Evolutionary conservation across 164 flowering plant species (phyloP), one percentile per base, ranked within the genome.

Genomic region (Dillenia turbinata): DNA sequence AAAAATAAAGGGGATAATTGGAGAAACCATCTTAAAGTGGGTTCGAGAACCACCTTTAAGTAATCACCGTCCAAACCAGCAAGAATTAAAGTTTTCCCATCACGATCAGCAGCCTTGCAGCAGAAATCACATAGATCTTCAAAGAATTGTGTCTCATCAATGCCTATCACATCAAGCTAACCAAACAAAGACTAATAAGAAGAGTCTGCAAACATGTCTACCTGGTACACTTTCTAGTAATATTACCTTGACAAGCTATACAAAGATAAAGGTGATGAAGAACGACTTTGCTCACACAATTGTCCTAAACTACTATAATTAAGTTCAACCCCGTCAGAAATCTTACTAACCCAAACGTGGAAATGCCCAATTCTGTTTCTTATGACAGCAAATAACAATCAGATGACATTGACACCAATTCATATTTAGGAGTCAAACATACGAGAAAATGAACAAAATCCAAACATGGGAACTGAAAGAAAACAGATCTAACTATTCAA

Each of bases 51-150:
- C 54, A 91, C 98, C 98, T 87, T 19, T 73, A 89, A 66, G 72
- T 91, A 94, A 65, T 94, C 98, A 33, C 98, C 98, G 75, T 94
- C 98, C 5, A 94, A 82, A 56, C 98, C 97, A 6, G 97, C 95
- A 68, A 91, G 77, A 58, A 94, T 70, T 12, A 94, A 77, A 57
- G 68, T 86, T 77, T 91, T 94, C 14, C 97, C 92, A 79, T 94
- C 97, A 56, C 63, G 59, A 66, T 91, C 99, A 67, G 96, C 97
- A 17, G 89, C 96, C 54, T 77, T 68, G 62, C 76, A 78, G 77
- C 99, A 94, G 69, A 94, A 94, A 62, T 89, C 96, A 62, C 91
- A 88, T 6, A 94, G 93, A 66, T 94, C 97, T 47, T 72, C 94
- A 47, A 94, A 91, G 66, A 94, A 94, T 55, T 94, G 99, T 63